Evolutionary conservation across 2,329 filamentous ascomycete species (phyloP).

Genomic region (Penicillium frequentans): DNA sequence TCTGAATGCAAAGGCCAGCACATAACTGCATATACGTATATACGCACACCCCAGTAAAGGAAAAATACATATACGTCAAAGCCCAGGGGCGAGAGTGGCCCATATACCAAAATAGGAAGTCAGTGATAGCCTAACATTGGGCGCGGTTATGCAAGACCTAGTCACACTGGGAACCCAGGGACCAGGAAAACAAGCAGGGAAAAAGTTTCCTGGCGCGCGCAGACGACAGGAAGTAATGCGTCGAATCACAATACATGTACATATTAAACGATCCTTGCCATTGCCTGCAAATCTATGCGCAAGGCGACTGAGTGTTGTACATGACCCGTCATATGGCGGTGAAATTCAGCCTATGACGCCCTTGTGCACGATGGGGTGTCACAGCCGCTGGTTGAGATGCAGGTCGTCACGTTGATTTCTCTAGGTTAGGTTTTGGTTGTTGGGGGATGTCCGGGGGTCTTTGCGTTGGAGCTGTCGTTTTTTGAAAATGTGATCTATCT

Average conservation of each 20-base stretch:
- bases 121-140: conserved; percentile 1
- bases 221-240: background rate
- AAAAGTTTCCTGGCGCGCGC: background rate
- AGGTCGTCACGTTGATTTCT: background rate
- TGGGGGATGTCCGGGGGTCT: background rate
- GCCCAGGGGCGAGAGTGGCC: background rate
- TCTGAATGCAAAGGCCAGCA: background rate
- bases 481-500: conserved; percentile 20
- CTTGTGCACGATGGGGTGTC: conserved; percentile 9
- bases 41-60: background rate
- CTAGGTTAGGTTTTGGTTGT: background rate
- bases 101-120: background rate
- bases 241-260: background rate
- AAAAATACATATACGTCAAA: background rate
- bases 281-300: background rate
- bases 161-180: background rate
- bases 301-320: conserved; percentile 1
- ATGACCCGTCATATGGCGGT: conserved; percentile 35
- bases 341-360: conserved; percentile 17
- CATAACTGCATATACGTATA: background rate
- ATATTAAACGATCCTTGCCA: background rate
- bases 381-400: conserved; percentile 6
- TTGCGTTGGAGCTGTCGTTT: conserved; percentile 16
- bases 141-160: conserved; percentile 11
- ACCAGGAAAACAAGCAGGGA: background rate